Percentiles rank a stretch among this genome's conserved stretches.
These are phyloP conservation scores for Aspergillus carlsbadensis DNA, from an alignment of 495 filamentous ascomycete genomes.

Conservation along the genomic window DNA sequence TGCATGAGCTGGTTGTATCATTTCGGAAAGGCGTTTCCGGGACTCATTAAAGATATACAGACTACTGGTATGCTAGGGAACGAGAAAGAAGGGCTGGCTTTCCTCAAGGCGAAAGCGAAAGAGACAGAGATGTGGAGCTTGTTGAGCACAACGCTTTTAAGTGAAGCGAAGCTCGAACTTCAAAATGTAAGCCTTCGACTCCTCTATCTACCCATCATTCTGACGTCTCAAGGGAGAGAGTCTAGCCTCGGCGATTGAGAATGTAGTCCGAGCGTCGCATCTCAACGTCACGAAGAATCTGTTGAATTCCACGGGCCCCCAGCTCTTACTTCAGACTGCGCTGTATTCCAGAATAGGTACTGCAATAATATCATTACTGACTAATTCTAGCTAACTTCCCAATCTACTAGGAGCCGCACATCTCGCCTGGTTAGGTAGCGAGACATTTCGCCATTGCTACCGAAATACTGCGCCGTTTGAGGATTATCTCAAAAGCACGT, in stretches of 20 bases:
- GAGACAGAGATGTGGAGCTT: slow-evolving; percentile 87
- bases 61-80: slow-evolving; percentile 71
- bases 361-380: background rate
- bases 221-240: slow-evolving; percentile 66
- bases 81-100: slow-evolving; percentile 78
- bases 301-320: slow-evolving; percentile 66
- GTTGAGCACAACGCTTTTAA: slow-evolving; percentile 79
- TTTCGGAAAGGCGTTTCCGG: slow-evolving; percentile 81
- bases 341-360: slow-evolving; percentile 76
- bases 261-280: slow-evolving; percentile 76
- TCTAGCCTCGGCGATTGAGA: slow-evolving; percentile 71
- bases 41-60: slow-evolving; percentile 67
- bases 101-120: slow-evolving; percentile 83
- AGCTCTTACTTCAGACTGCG: slow-evolving; percentile 68
- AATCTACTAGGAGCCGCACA: slow-evolving; percentile 49
- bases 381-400: slow-evolving; percentile 21
- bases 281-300: slow-evolving; percentile 76
- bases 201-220: background rate
- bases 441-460: slow-evolving; percentile 78
- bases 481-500: slow-evolving; percentile 70
- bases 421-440: slow-evolving; percentile 65
- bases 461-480: slow-evolving; percentile 63
- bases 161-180: slow-evolving; percentile 80
- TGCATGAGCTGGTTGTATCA: slow-evolving; percentile 97
- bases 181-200: slow-evolving; percentile 45